phyloP scores from a whole-genome alignment of 2,329 filamentous ascomycete genomes.

The Rhexocercosporidium sp. region DNA sequence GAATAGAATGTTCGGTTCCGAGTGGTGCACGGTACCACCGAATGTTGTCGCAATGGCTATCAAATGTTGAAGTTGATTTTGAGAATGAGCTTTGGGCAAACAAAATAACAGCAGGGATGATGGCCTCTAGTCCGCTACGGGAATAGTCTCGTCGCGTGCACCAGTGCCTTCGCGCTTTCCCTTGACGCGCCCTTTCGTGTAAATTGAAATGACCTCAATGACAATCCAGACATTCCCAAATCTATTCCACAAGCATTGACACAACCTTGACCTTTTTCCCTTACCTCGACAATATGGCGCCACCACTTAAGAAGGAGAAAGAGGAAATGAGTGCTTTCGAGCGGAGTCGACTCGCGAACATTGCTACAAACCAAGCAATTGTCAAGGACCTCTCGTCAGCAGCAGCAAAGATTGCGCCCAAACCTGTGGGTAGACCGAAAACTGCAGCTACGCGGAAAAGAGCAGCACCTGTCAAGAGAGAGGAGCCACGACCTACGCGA shows the following conservation, averaged over 20 bases:
- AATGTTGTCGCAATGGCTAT: not conserved
- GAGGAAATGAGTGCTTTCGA: slow-evolving; percentile 82
- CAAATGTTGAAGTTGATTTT: not conserved
- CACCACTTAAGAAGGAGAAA: slow-evolving; percentile 47
- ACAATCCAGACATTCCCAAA: slow-evolving; percentile 19
- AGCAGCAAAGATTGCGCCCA: slow-evolving; percentile 71
- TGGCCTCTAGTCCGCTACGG: not conserved
- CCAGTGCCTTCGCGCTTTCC: slow-evolving; percentile 3
- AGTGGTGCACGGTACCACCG: not conserved
- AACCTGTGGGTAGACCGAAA: slow-evolving; percentile 56
- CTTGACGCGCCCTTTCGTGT: slow-evolving; percentile 6
- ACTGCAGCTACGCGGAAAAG: slow-evolving; percentile 48
- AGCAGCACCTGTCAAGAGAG: slow-evolving; percentile 53
- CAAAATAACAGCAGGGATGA: slow-evolving; percentile 4
- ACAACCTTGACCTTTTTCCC: not conserved
- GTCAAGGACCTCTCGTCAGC: slow-evolving; percentile 77
- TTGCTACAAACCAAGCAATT: slow-evolving; percentile 82
- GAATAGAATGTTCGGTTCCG: not conserved
- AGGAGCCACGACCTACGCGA: slow-evolving; percentile 56
- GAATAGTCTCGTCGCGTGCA: slow-evolving; percentile 1
- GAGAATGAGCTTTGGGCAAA: slow-evolving; percentile 1
- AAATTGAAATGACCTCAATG: slow-evolving; percentile 26
- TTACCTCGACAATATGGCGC: slow-evolving; percentile 50
- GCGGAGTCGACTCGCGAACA: slow-evolving; percentile 82
- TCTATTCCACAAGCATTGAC: not conserved